Base-by-base conservation (phyloP, 768 basidiomycete genomes). In the Suillus spraguei region DNA sequence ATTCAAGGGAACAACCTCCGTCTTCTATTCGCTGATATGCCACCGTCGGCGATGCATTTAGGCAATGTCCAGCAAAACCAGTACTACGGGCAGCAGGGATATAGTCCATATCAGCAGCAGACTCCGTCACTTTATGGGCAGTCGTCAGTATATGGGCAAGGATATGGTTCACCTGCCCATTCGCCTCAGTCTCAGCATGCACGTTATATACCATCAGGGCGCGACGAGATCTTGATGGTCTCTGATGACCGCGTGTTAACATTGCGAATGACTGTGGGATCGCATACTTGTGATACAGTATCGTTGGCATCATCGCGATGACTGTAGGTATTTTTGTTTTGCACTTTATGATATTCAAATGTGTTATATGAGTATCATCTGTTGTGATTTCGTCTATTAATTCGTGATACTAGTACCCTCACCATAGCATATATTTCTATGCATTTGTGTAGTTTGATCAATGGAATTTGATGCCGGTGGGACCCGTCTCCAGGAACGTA, bases 1-100 rank as follows among this genome's bases (percentile, higher is more conserved):
- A 97, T 98, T 60, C 93, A 95, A 72, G 94, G 95, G 64, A 89
- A 89, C 69, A 94, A 95, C 73, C 82, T 99, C 41, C 89, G 93
- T 14, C 83, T 95, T 59, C 80, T 99, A 50, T 99, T 98, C 72
- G 92, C 96, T 56, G 97, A 99, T 75, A 92, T 92, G 4, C 95
- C 95, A 1, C 89, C 95, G 0, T 93, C 95, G 0, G 83, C 90
- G 22, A 87, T 87, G n/a, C 88, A 90, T 68, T 77, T 85, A 2
- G 78, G 82, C 39, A 80, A 72, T 53, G 53, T 58, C 55, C 77
- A 76, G 59, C 78, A 74, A 62, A 80, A 74, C 59, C 70, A 74
- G 55, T 80, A 80, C 63, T 74, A 74, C 53, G 66, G 65, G 32
- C 59, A 71, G 13, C 72, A 62, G 7, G 56, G 69, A 38, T 79